A percentile compares a stretch with the other conserved stretches of the same genome.
These are phyloP conservation scores for Aspergillus pseudonomiae DNA, from an alignment of 2,329 filamentous ascomycete species.

Conservation along the genomic window DNA sequence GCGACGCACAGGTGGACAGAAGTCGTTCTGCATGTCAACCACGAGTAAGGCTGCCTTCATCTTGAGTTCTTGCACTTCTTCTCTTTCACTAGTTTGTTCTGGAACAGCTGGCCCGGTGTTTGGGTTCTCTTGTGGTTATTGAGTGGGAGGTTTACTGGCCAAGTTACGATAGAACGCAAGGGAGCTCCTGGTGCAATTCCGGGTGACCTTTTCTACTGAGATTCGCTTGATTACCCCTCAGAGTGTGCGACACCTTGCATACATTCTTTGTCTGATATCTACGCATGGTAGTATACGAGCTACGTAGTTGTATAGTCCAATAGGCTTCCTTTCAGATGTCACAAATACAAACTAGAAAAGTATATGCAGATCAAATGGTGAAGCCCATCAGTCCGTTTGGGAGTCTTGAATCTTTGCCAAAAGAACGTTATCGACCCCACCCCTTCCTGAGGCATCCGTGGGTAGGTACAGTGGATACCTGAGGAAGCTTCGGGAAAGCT, in stretches of 20 bases:
- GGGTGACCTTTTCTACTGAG: background rate
- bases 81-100: background rate
- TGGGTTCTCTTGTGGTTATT: background rate
- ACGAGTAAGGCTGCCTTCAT: constrained; percentile 65
- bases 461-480: background rate
- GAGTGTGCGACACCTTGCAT: background rate
- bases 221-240: background rate
- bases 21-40: constrained; percentile 92
- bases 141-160: background rate
- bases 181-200: background rate
- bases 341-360: background rate
- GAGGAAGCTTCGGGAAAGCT: background rate
- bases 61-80: constrained; percentile 2
- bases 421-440: background rate
- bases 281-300: background rate
- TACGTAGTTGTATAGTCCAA: background rate
- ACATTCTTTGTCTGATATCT: background rate
- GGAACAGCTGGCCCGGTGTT: background rate
- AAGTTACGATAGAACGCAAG: background rate
- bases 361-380: background rate
- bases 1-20: constrained; percentile 77
- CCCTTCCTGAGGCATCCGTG: background rate
- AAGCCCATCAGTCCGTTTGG: background rate
- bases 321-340: background rate
- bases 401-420: background rate